phyloP scores from a whole-genome alignment of 495 filamentous ascomycete genomes.

The Aspergillus sparsus region DNA sequence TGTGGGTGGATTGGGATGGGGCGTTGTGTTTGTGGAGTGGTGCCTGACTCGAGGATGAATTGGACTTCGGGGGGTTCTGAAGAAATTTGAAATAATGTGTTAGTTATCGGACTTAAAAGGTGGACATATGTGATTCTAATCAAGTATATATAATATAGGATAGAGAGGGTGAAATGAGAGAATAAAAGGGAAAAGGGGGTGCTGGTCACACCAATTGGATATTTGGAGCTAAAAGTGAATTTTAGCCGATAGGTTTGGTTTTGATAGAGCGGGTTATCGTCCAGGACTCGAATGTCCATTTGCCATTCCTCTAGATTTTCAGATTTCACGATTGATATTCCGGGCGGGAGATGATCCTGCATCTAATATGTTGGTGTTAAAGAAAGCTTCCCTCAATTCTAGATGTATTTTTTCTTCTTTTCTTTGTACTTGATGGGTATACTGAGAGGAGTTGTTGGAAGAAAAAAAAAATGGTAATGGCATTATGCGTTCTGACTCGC shows the following conservation, averaged over 20 bases:
- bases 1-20: conserved; percentile 95
- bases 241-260: conserved; percentile 80
- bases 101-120: neutral
- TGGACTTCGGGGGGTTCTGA: conserved; percentile 90
- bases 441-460: conserved; percentile 17
- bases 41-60: conserved; percentile 62
- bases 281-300: conserved; percentile 88
- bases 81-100: neutral
- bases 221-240: conserved; percentile 78
- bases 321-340: conserved; percentile 77
- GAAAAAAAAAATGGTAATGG: neutral
- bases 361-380: conserved; percentile 28
- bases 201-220: conserved; percentile 76
- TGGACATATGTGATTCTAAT: neutral
- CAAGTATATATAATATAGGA: neutral
- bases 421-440: neutral
- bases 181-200: neutral
- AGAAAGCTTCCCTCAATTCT: neutral
- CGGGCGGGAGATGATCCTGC: conserved; percentile 56
- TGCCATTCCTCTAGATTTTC: conserved; percentile 88
- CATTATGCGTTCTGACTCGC: neutral
- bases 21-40: conserved; percentile 49
- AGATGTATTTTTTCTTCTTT: neutral
- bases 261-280: conserved; percentile 86
- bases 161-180: neutral